Conservation (phyloP, 2,329 filamentous ascomycete genomes). For the Neonectria coccinea region DNA sequence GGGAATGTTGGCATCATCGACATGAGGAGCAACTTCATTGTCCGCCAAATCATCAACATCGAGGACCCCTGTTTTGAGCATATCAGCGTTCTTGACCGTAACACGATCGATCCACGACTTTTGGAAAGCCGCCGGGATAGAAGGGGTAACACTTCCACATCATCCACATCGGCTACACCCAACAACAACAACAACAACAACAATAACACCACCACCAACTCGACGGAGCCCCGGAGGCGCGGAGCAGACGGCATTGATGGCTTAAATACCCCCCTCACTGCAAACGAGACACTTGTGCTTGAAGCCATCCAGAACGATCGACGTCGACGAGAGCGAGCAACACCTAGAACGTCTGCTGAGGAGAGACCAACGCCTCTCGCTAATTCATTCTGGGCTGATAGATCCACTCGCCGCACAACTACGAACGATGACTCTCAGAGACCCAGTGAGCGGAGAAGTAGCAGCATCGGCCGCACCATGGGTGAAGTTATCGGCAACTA, state of each 20-base stretch:
- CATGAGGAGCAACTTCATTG: constrained; percentile 72
- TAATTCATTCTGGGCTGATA: constrained; percentile 30
- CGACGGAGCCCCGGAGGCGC: constrained; percentile 45
- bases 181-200: constrained; percentile 12
- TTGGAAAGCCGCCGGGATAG: constrained; percentile 61
- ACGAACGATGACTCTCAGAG: constrained; percentile 45
- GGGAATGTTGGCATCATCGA: constrained; percentile 81
- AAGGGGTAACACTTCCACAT: constrained; percentile 39
- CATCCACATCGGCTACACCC: constrained; percentile 18
- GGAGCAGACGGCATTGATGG: constrained; percentile 54
- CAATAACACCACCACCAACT: constrained; percentile 7
- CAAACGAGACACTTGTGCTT: constrained; percentile 67
- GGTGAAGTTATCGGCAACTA: constrained; percentile 55
- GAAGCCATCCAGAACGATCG: constrained; percentile 68
- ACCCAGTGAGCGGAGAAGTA: constrained; percentile 51
- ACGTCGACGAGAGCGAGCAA: constrained; percentile 60
- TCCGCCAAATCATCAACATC: constrained; percentile 76
- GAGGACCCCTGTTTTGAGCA: constrained; percentile 69
- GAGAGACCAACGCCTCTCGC: constrained; percentile 28
- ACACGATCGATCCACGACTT: constrained; percentile 65
- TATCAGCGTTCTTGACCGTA: constrained; percentile 67
- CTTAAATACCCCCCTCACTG: constrained; percentile 63
- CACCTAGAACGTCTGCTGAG: constrained; percentile 41
- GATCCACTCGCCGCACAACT: constrained; percentile 31
- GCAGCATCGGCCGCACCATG: constrained; percentile 53